phyloP scores from a whole-genome alignment of 345 rosid genomes.

The Brassica incana region DNA sequence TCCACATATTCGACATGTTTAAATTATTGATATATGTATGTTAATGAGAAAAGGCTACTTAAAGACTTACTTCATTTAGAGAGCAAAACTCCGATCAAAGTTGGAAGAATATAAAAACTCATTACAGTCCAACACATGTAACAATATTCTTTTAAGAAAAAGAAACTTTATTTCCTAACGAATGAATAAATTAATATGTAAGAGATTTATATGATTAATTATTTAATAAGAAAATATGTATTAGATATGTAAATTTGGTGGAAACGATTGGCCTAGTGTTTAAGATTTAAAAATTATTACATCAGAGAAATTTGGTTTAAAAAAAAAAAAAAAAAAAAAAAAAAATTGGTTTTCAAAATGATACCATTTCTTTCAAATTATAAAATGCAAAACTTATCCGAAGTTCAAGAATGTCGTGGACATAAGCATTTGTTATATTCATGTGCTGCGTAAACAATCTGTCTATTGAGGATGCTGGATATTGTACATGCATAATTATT shows the following conservation, averaged over 20 bases:
- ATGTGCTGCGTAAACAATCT: background rate
- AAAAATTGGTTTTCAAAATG: background rate
- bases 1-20: slow-evolving; percentile 37
- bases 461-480: background rate
- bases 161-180: background rate
- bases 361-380: background rate
- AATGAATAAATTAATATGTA: background rate
- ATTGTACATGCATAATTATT: background rate
- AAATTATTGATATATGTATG: background rate
- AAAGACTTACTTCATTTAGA: slow-evolving; percentile 34
- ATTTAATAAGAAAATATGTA: background rate
- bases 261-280: background rate
- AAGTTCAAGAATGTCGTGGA: background rate
- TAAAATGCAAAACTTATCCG: background rate
- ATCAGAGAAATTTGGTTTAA: background rate
- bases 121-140: slow-evolving; percentile 27
- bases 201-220: background rate
- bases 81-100: slow-evolving; percentile 7
- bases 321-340: too few species aligned
- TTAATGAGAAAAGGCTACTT: background rate
- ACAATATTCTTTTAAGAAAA: slow-evolving; percentile 22
- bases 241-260: background rate
- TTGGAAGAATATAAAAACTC: slow-evolving; percentile 18
- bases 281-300: background rate
- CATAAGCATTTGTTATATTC: background rate